Base-by-base conservation (phyloP, 495 filamentous ascomycete species). In the Talaromyces adpressus region DNA sequence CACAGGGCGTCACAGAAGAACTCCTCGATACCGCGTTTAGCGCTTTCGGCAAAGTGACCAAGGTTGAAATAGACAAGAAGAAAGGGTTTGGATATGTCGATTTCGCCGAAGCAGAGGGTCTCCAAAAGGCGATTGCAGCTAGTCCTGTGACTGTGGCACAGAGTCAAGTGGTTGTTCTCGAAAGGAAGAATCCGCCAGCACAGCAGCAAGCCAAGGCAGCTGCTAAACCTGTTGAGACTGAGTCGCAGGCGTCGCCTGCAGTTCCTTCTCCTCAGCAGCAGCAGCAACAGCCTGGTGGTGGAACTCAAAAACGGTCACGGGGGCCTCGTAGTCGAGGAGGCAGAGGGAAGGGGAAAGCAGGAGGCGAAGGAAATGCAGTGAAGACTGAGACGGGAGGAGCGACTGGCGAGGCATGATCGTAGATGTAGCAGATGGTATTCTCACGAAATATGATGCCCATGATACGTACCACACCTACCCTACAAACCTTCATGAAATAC, bases 51-150 rank as follows among this genome's bases (percentile, higher is more conserved):
- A 66, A 83, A 6, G 82, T 96, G 34, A 81, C 82, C 3, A 88
- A 84, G 64, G 90, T 94, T 2, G 92, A 96, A 68, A 93, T 97
- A 52, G 92, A 97, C 68, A 90, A 90, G 73, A 87, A 91, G 70
- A 97, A 97, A 73, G 92, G 92, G 2, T 95, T 95, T 68, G 92
- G 91, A 9, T 96, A 96, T 66, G 87, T 93, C 39, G 90, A 94
- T 62, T 97, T 97, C 72, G 84, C 81, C 4, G 84, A 89, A 25
- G 81, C 86, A 2, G 84, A 88, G 18, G 82, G 82, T 7, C 77
- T 97, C 23, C 84, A 84, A 66, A 89, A 88, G 65, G 92, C 92
- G 23, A 89, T 97, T 67, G 82, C 85, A 20, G 91, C 88, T 16
- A 95, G 90, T 67, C 91, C 91, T 0, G 81, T 96, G 18, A 77